Evolutionary conservation across 2,329 filamentous ascomycete genomes (phyloP).

Genomic region (Cladophialophora psammophila): DNA sequence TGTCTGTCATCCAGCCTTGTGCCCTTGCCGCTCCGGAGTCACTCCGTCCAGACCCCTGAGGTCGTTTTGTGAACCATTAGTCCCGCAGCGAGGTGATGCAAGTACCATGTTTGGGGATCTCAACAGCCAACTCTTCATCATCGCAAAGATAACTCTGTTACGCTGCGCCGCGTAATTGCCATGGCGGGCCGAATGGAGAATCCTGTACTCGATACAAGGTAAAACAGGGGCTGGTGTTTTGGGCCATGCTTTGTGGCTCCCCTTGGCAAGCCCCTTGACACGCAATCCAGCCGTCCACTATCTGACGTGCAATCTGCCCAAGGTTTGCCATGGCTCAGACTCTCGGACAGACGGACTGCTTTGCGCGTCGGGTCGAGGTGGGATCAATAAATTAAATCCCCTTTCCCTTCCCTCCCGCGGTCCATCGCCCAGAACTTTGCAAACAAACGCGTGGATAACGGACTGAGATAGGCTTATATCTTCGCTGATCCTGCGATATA

Average conservation of each 20-base stretch:
- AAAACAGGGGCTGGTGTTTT: slow-evolving; percentile 21
- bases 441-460: background rate
- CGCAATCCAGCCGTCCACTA: slow-evolving; percentile 18
- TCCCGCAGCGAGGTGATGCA: slow-evolving; percentile 13
- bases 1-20: slow-evolving; percentile 21
- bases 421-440: background rate
- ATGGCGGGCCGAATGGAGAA: slow-evolving; percentile 11
- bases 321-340: slow-evolving; percentile 19
- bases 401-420: slow-evolving; percentile 2
- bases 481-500: background rate
- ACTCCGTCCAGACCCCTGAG: slow-evolving; percentile 13
- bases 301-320: slow-evolving; percentile 28
- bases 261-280: slow-evolving; percentile 34
- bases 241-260: slow-evolving; percentile 13
- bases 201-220: background rate
- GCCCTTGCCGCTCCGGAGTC: slow-evolving; percentile 16
- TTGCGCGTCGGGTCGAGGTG: background rate
- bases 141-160: slow-evolving; percentile 11
- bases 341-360: background rate
- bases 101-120: background rate
- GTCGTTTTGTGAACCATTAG: background rate
- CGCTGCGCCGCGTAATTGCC: slow-evolving; percentile 18
- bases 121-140: slow-evolving; percentile 4
- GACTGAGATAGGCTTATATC: slow-evolving; percentile 1
- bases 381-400: slow-evolving; percentile 5